Evolutionary conservation across 495 filamentous ascomycete species (phyloP).

Genomic region (Stereocaulon alpinum): DNA sequence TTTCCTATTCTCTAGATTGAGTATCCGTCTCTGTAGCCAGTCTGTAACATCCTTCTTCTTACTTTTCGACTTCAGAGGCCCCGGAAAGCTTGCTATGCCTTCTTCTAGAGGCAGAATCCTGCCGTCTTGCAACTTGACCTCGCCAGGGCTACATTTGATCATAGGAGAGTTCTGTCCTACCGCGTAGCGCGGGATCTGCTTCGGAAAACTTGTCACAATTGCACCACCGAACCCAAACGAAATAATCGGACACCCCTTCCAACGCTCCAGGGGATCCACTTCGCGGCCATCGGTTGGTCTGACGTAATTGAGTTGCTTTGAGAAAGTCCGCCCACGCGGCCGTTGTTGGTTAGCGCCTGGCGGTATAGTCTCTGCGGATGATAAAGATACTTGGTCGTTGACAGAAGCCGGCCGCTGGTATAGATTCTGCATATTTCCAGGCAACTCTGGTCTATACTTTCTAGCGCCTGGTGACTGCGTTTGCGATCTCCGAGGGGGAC

Average conservation of each 20-base stretch:
- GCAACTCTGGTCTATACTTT: conserved; percentile 37
- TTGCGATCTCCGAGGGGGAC: conserved; percentile 62
- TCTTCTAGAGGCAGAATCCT: conserved; percentile 61
- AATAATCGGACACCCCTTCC: conserved; percentile 81
- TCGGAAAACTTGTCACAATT: conserved; percentile 77
- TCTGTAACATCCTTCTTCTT: conserved; percentile 89
- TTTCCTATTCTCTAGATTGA: conserved; percentile 51
- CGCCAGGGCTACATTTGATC: conserved; percentile 75
- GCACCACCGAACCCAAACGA: conserved; percentile 81
- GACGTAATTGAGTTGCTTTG: conserved; percentile 44
- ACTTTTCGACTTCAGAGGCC: conserved; percentile 74
- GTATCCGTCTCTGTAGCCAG: conserved; percentile 72
- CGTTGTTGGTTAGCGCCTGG: neutral
- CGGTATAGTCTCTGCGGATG: neutral
- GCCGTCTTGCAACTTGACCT: conserved; percentile 62
- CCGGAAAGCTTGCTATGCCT: conserved; percentile 70
- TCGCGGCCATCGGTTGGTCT: conserved; percentile 71
- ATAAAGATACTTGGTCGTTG: conserved; percentile 24
- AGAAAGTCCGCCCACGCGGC: conserved; percentile 24
- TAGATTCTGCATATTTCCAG: conserved; percentile 38
- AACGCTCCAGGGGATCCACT: conserved; percentile 68
- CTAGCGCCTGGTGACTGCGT: conserved; percentile 72
- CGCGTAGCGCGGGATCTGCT: conserved; percentile 75
- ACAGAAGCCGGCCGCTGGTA: conserved; percentile 61
- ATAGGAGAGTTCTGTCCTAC: conserved; percentile 59